Evolutionary conservation across 106 monocot species (phyloP), one percentile per base, ranked within the genome.

Genomic region (Xerophyta viscosa): DNA sequence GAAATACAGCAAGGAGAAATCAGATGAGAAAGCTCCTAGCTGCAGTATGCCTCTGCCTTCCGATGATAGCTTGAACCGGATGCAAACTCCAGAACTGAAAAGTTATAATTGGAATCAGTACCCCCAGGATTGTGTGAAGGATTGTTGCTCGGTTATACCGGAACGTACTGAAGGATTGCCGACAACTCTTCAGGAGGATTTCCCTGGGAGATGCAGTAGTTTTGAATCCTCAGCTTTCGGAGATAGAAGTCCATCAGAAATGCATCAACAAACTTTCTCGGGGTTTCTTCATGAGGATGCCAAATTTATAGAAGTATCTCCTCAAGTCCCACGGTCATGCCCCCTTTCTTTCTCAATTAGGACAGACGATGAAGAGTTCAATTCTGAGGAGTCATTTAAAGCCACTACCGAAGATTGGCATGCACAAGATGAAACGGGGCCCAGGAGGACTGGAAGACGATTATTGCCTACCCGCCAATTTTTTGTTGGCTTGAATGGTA

Each of bases 321-420:
- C 64, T 31, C 27, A 30, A 37, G 53, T 72, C 54, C 70, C 68
- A 3, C 30, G 45, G 15, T 80, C 86, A 41, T 72, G 77, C 44
- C 76, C 77, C n/a, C 64, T 84, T 22, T 71, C 64, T 41, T 54
- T 2, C 28, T 22, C 36, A 26, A 50, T 13, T 64, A 20, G 2
- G 1, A 3, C 26, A 21, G 22, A 20, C 21, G 50, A 14, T 50
- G 50, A 24, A 50, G 24, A 10, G 6, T 2, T 39, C 39, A 36
- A 12, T 29, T 20, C 19, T 48, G 23, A 21, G 4, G 48, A 50
- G 20, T 28, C 26, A 31, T 14, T 27, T 48, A 5, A n/a, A 21
- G 24, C 4, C n/a, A 49, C 20, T 23, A 20, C 23, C 22, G 11
- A 37, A 37, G 52, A 65, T 11, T 33, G 12, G 36, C 14, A 30